These are phyloP conservation scores for Hirsutella thompsonii DNA, from an alignment of 2,329 filamentous ascomycete genomes.

Conservation along the genomic window DNA sequence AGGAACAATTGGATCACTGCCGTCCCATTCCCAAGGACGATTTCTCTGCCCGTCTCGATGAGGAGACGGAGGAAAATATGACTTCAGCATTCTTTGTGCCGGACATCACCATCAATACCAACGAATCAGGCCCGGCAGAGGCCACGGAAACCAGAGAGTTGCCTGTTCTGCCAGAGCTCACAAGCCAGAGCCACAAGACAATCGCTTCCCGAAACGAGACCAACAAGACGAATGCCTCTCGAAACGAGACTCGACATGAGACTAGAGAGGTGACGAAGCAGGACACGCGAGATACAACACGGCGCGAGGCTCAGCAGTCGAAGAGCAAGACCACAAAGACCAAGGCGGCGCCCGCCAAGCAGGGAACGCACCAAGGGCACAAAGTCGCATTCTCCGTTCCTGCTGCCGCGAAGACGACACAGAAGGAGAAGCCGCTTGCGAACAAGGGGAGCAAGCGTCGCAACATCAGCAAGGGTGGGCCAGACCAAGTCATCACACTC, in stretches of 20 bases:
- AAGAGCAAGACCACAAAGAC: conserved; percentile 13
- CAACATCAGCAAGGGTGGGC: not conserved
- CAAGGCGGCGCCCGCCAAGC: conserved; percentile 11
- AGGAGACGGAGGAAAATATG: conserved; percentile 37
- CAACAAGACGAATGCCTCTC: not conserved
- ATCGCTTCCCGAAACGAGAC: not conserved
- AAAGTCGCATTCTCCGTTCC: conserved; percentile 30
- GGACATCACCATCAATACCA: conserved; percentile 40
- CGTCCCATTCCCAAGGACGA: conserved; percentile 24
- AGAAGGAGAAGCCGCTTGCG: conserved; percentile 17
- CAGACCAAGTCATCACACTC: conserved; percentile 7
- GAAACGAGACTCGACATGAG: conserved; percentile 13
- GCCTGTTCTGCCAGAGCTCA: conserved; percentile 15
- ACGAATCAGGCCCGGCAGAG: conserved; percentile 18
- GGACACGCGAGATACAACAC: conserved; percentile 14
- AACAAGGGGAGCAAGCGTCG: conserved; percentile 31
- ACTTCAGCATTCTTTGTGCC: conserved; percentile 46
- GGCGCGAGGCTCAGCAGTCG: conserved; percentile 13
- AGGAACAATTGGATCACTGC: conserved; percentile 29
- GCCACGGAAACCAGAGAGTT: conserved; percentile 18
- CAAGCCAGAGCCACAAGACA: conserved; percentile 17
- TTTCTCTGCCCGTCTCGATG: conserved; percentile 19
- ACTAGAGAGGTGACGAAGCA: conserved; percentile 1
- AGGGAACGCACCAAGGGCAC: conserved; percentile 11
- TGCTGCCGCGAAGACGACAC: conserved; percentile 21